phyloP scores from a whole-genome alignment of 1,284 basidiomycete genomes.

The Trametes sp. region DNA sequence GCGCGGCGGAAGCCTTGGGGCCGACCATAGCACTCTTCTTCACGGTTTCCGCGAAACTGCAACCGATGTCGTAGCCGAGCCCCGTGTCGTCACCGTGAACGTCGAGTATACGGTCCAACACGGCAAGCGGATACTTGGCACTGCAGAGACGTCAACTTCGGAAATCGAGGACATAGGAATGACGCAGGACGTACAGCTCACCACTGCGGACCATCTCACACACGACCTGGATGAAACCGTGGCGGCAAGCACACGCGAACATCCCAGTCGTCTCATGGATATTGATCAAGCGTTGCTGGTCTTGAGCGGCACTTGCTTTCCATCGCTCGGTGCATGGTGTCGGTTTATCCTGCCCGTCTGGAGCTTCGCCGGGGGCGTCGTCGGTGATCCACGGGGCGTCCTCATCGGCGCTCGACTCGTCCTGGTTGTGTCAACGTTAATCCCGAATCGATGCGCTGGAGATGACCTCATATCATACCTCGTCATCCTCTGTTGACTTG shows the following conservation, averaged over 20 bases:
- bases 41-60: background rate
- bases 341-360: background rate
- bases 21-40: background rate
- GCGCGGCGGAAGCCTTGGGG: background rate
- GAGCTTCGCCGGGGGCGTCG: background rate
- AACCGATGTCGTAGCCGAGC: background rate
- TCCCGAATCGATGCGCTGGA: too few relatives aligned
- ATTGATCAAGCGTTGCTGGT: background rate
- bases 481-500: too few relatives aligned
- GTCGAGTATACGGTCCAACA: too few relatives aligned
- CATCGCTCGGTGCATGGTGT: background rate
- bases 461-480: too few relatives aligned
- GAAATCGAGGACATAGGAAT: background rate
- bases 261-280: background rate
- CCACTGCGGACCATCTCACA: background rate
- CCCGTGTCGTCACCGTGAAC: background rate
- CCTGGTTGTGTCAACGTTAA: conserved; percentile 21
- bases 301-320: background rate
- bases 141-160: too few relatives aligned
- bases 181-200: background rate
- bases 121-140: too few relatives aligned
- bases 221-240: background rate
- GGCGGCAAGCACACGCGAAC: background rate
- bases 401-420: background rate
- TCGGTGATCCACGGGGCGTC: background rate